These are phyloP conservation scores for Penicillium soppii DNA, from an alignment of 495 filamentous ascomycete genomes.

Conservation along the genomic window DNA sequence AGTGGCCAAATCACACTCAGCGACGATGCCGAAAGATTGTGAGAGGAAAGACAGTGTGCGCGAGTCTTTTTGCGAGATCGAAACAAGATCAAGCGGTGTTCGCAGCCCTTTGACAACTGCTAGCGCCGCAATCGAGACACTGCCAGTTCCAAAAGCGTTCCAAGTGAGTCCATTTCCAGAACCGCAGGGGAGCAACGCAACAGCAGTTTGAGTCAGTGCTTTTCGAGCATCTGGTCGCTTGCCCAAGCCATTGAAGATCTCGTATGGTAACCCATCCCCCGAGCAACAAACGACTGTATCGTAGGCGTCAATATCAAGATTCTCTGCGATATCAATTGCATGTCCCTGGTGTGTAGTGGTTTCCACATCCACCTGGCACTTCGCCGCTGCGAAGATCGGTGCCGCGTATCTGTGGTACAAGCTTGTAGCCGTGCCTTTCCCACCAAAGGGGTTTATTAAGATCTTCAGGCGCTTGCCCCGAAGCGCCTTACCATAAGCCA, in stretches of 20 bases:
- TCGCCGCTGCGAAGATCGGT: constrained; percentile 80
- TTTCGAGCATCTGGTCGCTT: constrained; percentile 70
- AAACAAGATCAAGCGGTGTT: constrained; percentile 80
- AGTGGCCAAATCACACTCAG: constrained; percentile 84
- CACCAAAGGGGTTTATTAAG: constrained; percentile 87
- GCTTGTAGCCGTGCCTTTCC: constrained; percentile 72
- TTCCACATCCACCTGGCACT: constrained; percentile 73
- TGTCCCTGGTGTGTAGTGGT: constrained; percentile 72
- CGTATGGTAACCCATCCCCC: constrained; percentile 87
- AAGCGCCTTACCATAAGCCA: constrained; percentile 71
- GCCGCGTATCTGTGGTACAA: constrained; percentile 74
- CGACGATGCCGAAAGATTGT: constrained; percentile 86
- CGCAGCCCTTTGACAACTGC: constrained; percentile 80
- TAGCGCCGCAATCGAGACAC: constrained; percentile 72
- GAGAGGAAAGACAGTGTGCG: constrained; percentile 85
- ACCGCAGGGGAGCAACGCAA: constrained; percentile 88
- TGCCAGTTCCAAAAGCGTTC: constrained; percentile 82
- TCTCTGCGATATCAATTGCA: constrained; percentile 73
- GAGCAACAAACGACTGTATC: constrained; percentile 89
- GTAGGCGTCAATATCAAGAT: constrained; percentile 74
- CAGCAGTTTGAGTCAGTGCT: constrained; percentile 75
- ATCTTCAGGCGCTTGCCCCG: constrained; percentile 78
- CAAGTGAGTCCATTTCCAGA: constrained; percentile 92
- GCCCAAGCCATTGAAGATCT: constrained; percentile 91
- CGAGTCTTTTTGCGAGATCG: constrained; percentile 74